Base-by-base conservation (phyloP, 164 flowering plant species). In the Annona squamosa region DNA sequence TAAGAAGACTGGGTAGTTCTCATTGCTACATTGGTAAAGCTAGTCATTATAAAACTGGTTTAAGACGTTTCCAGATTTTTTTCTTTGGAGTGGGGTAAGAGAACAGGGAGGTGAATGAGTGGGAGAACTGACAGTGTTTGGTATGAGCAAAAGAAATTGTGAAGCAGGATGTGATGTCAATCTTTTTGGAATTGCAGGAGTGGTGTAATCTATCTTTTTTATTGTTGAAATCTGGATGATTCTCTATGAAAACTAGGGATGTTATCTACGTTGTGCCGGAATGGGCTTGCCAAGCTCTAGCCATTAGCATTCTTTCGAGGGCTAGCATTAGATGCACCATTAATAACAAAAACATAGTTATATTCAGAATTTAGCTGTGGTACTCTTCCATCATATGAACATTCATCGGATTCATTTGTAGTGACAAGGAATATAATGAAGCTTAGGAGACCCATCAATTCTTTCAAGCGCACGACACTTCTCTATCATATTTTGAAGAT, bases 401-500 rank as follows among this genome's bases (percentile, higher is more conserved):
- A 26, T 26, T 26, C 37, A 37, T 89, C 97, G 52, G 86, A 72
- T 77, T 91, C 97, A 75, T 67, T 74, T 44, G 65, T 71, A 56
- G 92, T 44, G n/a, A 89, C 77, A 3, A 93, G 89, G 79, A 93
- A 93, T 46, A 93, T 69, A 26, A 67, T 97, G 70, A 26, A 90
- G 77, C 69, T 88, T 83, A 72, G 84, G 91, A 63, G 85, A 79
- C 44, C 86, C 87, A 45, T 77, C 91, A 46, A 63, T 48, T 72
- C 77, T 81, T 77, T 89, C 89, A 19, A 85, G 77, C 75, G 85
- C 94, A 70, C 81, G 78, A 74, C 86, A 91, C 71, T 93, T 97
- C 74, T 91, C 98, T 5, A 90, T 86, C 98, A 93, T 85, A 72
- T 86, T 86, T 64, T 84, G 89, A 71, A 91, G 91, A 82, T 93